Conservation (phyloP, 2,329 filamentous ascomycete species). For the Scedosporium dehoogii region DNA sequence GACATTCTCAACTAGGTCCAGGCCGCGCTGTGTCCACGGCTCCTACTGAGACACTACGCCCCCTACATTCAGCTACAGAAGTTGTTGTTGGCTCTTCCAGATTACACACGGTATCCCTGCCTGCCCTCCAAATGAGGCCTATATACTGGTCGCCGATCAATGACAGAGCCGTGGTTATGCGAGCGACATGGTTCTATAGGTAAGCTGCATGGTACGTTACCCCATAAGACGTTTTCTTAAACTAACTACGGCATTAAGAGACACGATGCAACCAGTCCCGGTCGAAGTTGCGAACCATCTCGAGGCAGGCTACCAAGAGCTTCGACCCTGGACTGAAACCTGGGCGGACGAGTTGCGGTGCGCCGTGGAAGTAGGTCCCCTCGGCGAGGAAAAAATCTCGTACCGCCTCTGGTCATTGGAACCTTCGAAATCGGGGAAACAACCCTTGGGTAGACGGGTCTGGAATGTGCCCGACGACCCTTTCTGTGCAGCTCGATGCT, state of each 20-base stretch:
- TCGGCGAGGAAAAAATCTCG: conserved; percentile 84
- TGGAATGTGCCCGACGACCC: conserved; percentile 25
- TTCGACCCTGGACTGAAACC: conserved; percentile 82
- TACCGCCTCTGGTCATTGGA: conserved; percentile 67
- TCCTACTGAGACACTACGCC: conserved; percentile 10
- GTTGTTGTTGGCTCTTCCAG: conserved; percentile 85
- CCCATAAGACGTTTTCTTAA: not conserved
- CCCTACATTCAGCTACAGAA: conserved; percentile 27
- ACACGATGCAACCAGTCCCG: conserved; percentile 86
- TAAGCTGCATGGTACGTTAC: conserved; percentile 16
- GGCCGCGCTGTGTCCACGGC: not conserved
- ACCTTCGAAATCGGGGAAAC: conserved; percentile 13
- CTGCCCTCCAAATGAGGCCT: conserved; percentile 78
- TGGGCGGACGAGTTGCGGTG: conserved; percentile 88
- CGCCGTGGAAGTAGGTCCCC: conserved; percentile 79
- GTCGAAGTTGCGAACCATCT: conserved; percentile 80
- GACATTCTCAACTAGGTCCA: not conserved
- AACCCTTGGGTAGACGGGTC: not conserved
- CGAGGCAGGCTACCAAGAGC: conserved; percentile 79
- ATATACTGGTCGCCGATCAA: conserved; percentile 97
- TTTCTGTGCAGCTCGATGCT: conserved; percentile 51
- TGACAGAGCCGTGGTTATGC: conserved; percentile 70
- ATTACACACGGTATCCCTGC: conserved; percentile 78
- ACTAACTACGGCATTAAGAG: conserved; percentile 27
- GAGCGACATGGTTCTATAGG: conserved; percentile 96